These are phyloP conservation scores for Monilinia fructicola DNA, from an alignment of 2,329 filamentous ascomycete species.

Conservation along the genomic window DNA sequence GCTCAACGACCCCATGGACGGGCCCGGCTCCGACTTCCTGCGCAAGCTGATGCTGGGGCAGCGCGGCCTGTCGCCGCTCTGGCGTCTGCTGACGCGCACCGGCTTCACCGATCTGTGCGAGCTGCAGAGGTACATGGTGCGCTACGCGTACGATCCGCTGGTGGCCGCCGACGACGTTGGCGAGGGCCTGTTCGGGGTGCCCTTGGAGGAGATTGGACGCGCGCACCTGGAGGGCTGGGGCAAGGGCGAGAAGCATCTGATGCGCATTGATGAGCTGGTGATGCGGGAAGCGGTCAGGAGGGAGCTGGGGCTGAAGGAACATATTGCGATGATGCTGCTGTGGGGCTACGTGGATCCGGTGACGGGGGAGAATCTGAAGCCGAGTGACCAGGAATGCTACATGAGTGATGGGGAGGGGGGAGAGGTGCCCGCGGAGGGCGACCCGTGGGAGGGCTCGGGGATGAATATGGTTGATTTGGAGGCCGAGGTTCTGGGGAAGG, in stretches of 20 bases:
- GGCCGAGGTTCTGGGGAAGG: background rate
- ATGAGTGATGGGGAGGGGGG: conserved; percentile 49
- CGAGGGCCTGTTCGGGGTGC: conserved; percentile 46
- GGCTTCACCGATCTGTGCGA: conserved; percentile 52
- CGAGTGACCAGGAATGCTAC: conserved; percentile 52
- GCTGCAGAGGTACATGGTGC: conserved; percentile 55
- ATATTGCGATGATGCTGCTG: conserved; percentile 57
- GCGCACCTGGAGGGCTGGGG: conserved; percentile 60
- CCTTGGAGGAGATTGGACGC: conserved; percentile 51
- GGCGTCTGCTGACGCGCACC: conserved; percentile 58
- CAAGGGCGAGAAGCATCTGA: conserved; percentile 46
- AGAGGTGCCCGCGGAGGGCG: background rate
- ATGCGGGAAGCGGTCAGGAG: conserved; percentile 55
- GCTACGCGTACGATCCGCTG: conserved; percentile 51
- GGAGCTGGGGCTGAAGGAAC: conserved; percentile 52
- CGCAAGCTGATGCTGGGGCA: conserved; percentile 61
- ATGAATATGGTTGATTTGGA: conserved; percentile 16
- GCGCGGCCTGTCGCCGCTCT: conserved; percentile 55
- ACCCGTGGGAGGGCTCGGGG: conserved; percentile 19
- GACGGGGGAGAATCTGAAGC: conserved; percentile 52
- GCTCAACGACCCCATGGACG: conserved; percentile 62
- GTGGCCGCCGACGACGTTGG: conserved; percentile 42
- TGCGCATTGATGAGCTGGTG: conserved; percentile 59
- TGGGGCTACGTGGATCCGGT: conserved; percentile 61
- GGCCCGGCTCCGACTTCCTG: conserved; percentile 51